A percentile compares a stretch with the other conserved stretches of the same genome.
Evolutionary conservation across 1,139 yeast species (phyloP).

Genomic region (Ogataea hybrid): DNA sequence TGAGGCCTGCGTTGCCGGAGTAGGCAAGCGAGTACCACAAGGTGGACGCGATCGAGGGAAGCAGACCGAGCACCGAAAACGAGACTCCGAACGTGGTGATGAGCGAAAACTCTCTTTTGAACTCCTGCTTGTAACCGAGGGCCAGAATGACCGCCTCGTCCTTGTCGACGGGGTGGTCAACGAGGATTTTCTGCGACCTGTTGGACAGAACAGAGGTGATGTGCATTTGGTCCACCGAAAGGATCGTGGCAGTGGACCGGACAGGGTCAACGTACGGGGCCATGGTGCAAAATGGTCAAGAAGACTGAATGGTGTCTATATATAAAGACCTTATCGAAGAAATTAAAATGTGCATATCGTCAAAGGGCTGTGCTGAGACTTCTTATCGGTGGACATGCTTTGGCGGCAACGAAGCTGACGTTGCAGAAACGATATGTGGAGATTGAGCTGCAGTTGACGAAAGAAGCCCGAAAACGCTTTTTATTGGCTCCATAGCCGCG

Average conservation of each 20-base stretch:
- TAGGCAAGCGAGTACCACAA: constrained; percentile 47
- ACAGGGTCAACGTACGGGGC: constrained; percentile 8
- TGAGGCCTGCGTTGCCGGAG: constrained; percentile 50
- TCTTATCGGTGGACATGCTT: background rate
- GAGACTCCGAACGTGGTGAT: constrained; percentile 67
- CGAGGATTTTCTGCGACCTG: constrained; percentile 26
- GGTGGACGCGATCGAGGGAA: constrained; percentile 67
- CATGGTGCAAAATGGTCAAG: background rate
- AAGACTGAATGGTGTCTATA: background rate
- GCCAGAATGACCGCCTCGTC: constrained; percentile 62
- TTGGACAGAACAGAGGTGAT: constrained; percentile 31
- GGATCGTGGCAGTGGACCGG: constrained; percentile 12
- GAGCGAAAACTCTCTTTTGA: constrained; percentile 64
- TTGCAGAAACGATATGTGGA: background rate
- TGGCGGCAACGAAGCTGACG: background rate
- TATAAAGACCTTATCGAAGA: background rate
- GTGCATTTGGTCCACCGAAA: constrained; percentile 30
- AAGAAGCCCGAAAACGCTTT: background rate
- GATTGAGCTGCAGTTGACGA: background rate
- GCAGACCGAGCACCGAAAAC: constrained; percentile 67
- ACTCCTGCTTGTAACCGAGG: constrained; percentile 72
- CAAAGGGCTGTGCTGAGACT: background rate
- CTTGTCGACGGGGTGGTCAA: constrained; percentile 42
- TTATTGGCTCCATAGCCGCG: background rate
- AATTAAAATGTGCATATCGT: background rate